phyloP scores from a whole-genome alignment of 2,329 filamentous ascomycete species.

The Nigrospora osmanthi region DNA sequence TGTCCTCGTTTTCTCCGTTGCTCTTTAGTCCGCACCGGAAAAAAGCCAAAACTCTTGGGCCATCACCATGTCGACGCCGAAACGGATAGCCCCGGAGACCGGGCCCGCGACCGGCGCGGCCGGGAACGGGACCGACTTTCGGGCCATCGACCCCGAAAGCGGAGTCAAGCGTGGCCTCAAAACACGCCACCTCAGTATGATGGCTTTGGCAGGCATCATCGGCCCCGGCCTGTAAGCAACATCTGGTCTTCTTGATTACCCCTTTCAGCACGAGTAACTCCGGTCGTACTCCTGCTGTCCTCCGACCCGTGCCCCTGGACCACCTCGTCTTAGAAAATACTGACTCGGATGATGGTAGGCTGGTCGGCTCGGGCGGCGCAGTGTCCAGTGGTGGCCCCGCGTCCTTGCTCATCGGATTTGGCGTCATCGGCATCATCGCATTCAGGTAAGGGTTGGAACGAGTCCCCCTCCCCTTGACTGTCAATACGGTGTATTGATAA shows the following conservation, averaged over 20 bases:
- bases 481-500: not conserved
- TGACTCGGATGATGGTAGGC: too few relatives aligned
- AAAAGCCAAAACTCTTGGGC: too few relatives aligned
- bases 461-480: slow-evolving; percentile 22
- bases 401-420: slow-evolving; percentile 65
- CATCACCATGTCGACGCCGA: too few relatives aligned
- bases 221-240: slow-evolving; percentile 53
- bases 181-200: slow-evolving; percentile 51
- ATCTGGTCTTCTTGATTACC: too few relatives aligned
- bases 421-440: slow-evolving; percentile 62
- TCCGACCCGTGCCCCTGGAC: too few relatives aligned
- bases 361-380: slow-evolving; percentile 65
- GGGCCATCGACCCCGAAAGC: slow-evolving; percentile 48
- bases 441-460: slow-evolving; percentile 27
- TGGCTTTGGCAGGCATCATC: slow-evolving; percentile 49
- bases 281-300: too few relatives aligned
- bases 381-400: slow-evolving; percentile 63
- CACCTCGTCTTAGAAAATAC: too few relatives aligned
- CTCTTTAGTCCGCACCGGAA: too few relatives aligned
- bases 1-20: too few relatives aligned
- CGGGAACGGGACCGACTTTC: slow-evolving; percentile 23
- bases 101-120: too few relatives aligned
- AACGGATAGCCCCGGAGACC: too few relatives aligned
- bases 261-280: too few relatives aligned
- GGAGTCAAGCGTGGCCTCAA: slow-evolving; percentile 64